Base-by-base conservation (phyloP, 1,139 yeast species). In the Zygosaccharomyces pseudobailii region DNA sequence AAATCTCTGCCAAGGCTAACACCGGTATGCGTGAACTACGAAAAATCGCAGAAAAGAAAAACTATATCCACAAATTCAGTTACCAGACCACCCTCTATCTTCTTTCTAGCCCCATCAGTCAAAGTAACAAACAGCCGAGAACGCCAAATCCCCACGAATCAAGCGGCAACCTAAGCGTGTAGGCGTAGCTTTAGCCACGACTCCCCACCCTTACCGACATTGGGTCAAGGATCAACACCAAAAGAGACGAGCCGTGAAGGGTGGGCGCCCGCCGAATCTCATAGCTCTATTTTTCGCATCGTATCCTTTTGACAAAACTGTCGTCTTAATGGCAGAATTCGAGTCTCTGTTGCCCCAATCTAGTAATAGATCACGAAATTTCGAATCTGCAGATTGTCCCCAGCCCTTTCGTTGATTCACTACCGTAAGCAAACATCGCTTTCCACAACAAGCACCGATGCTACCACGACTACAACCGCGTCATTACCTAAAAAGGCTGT, bases 81-180 rank as follows among this genome's bases (percentile, higher is more conserved):
- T 20, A 31, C 38, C 22, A 31, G 32, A 20, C 37, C 42, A 37
- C 32, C 33, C 31, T 32, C 17, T 30, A 36, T 28, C 24, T 31
- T 38, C 31, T 42, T 23, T 21, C 19, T 40, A 22, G 43, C 43
- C 43, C 35, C 43, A 40, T 40, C 20, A 32, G 40, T 30, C 21
- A 21, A 34, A 30, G 25, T 31, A 36, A 37, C 28, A 36, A 36
- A 36, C 33, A 22, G 42, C 46, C 36, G 38, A 48, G 44, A 36
- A 43, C 45, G 43, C 45, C 45, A 42, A 43, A 36, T 20, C 46
- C 37, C 46, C 41, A 38, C 41, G 41, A 27, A 38, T 19, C 41
- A 27, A 38, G 28, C 41, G 34, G 20, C 17, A 27, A n/a, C 24
- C 19, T 6, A 7, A n/a, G 33, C 33, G 19, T 30, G 33, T 30